Conservation (phyloP, 2,329 filamentous ascomycete species). For the Aspergillus tamarii region DNA sequence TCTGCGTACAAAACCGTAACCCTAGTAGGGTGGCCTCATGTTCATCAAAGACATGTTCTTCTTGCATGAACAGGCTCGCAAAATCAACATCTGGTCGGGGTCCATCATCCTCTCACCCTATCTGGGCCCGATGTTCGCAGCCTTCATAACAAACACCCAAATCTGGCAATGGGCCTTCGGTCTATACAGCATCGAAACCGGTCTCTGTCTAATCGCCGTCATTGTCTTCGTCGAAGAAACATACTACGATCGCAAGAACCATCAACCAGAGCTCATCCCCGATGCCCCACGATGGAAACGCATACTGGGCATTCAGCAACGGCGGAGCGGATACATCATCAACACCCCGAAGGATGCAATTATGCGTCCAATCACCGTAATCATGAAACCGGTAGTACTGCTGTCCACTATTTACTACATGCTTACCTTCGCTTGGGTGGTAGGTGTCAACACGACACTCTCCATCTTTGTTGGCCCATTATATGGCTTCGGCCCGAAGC, state of each 20-base stretch:
- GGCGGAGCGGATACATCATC: slow-evolving; percentile 29
- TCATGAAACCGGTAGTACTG: slow-evolving; percentile 44
- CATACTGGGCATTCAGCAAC: slow-evolving; percentile 42
- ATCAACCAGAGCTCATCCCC: slow-evolving; percentile 24
- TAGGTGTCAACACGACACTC: slow-evolving; percentile 60
- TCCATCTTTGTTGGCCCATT: slow-evolving; percentile 55
- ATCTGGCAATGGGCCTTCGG: slow-evolving; percentile 43
- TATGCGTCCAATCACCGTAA: slow-evolving; percentile 40
- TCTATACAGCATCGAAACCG: slow-evolving; percentile 38
- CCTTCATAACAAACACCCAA: slow-evolving; percentile 42
- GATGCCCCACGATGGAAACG: slow-evolving; percentile 35
- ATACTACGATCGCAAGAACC: slow-evolving; percentile 39
- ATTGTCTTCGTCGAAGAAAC: slow-evolving; percentile 43
- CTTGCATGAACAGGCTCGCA: slow-evolving; percentile 44
- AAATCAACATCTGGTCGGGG: slow-evolving; percentile 44
- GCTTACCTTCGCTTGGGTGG: slow-evolving; percentile 46
- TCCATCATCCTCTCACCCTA: slow-evolving; percentile 41
- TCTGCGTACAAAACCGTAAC: neutral
- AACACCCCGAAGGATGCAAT: slow-evolving; percentile 38
- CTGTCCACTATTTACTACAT: slow-evolving; percentile 43
- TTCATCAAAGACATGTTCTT: slow-evolving; percentile 49
- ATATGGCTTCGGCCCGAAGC: slow-evolving; percentile 55
- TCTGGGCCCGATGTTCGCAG: slow-evolving; percentile 36
- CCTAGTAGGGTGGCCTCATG: slow-evolving; percentile 42
- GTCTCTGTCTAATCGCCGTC: slow-evolving; percentile 36